Evolutionary conservation across 306 rosid species (phyloP).

Genomic region (Dryas octopetala): DNA sequence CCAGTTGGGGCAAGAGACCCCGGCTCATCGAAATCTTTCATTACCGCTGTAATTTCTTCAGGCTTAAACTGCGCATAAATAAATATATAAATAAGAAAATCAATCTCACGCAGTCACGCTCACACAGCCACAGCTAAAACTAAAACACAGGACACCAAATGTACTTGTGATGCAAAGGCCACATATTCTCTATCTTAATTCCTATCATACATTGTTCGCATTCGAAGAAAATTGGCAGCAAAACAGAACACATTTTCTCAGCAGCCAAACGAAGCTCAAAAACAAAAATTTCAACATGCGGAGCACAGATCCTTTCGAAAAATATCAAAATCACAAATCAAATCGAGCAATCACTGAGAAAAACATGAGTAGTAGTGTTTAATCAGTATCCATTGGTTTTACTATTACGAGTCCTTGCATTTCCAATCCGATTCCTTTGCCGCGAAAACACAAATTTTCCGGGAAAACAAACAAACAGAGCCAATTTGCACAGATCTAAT

Average conservation of each 20-base stretch:
- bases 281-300: neutral
- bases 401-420: neutral
- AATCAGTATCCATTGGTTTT: neutral
- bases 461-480: neutral
- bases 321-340: neutral
- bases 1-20: conserved; percentile 86
- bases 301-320: neutral
- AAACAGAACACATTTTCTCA: neutral
- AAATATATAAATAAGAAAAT: conserved; percentile 1
- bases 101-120: neutral
- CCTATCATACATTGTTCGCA: neutral
- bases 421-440: neutral
- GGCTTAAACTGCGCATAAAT: conserved; percentile 44
- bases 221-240: neutral
- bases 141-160: neutral
- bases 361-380: neutral
- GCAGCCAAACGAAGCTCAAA: neutral
- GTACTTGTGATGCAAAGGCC: no score
- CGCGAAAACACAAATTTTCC: neutral
- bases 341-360: neutral
- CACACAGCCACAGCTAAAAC: neutral
- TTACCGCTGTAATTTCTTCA: conserved; percentile 59
- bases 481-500: neutral
- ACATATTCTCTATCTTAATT: no score
- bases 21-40: conserved; percentile 61